Conservation (phyloP, 2,329 filamentous ascomycete species). For the Nigrograna mackinnonii region DNA sequence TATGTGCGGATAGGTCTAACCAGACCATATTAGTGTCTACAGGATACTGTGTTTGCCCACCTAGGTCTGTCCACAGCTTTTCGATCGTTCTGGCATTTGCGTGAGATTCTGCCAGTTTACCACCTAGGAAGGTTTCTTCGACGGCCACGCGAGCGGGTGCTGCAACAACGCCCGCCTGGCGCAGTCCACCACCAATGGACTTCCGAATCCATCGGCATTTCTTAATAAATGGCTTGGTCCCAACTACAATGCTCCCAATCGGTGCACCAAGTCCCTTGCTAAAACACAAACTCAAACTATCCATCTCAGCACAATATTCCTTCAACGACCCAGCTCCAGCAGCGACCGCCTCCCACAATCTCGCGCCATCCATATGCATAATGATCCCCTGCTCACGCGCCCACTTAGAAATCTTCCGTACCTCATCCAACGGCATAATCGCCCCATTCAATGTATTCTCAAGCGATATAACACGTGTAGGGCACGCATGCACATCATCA, state of each 20-base stretch:
- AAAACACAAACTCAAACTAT: conserved; percentile 78
- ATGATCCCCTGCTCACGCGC: conserved; percentile 64
- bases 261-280: conserved; percentile 83
- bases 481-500: conserved; percentile 76
- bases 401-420: conserved; percentile 70
- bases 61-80: conserved; percentile 68
- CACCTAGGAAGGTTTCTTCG: conserved; percentile 76
- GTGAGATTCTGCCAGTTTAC: conserved; percentile 65
- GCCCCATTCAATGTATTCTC: conserved; percentile 86
- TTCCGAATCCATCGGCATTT: conserved; percentile 78
- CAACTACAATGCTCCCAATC: conserved; percentile 74
- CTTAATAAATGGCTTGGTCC: conserved; percentile 61
- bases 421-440: conserved; percentile 76
- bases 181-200: conserved; percentile 75
- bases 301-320: conserved; percentile 70
- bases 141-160: conserved; percentile 77
- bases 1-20: conserved; percentile 70
- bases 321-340: conserved; percentile 68
- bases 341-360: conserved; percentile 80
- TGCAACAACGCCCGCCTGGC: conserved; percentile 76
- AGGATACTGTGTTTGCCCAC: conserved; percentile 69
- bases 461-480: conserved; percentile 78
- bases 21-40: conserved; percentile 94
- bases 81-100: conserved; percentile 65
- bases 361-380: conserved; percentile 78